Percentiles rank a stretch among this genome's conserved stretches.
These are phyloP conservation scores for Fraxinus platypoda DNA, from an alignment of 305 asterid species.

Conservation along the genomic window DNA sequence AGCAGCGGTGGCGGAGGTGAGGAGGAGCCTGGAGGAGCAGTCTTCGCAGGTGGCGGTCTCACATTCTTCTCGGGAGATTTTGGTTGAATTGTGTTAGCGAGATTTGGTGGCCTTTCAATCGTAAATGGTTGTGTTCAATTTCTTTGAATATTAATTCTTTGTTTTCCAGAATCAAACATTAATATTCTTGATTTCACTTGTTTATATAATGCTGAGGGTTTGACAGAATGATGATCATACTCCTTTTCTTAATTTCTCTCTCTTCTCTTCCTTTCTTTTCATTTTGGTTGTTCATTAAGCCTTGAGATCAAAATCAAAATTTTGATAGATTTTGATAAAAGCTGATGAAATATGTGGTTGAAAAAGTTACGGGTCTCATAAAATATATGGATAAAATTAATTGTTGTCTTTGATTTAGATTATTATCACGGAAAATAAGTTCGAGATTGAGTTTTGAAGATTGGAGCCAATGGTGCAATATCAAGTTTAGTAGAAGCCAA, in stretches of 20 bases:
- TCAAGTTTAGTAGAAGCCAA: no score
- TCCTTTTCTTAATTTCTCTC: neutral
- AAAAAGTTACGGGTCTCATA: no score
- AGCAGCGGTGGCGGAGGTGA: slow-evolving; percentile 4
- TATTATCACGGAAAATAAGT: no score
- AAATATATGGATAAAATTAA: no score
- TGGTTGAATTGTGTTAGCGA: neutral
- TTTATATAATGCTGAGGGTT: no score
- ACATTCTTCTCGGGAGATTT: neutral
- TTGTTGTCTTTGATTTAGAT: no score
- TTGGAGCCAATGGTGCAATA: no score
- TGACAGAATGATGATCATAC: no score
- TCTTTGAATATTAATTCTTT: neutral
- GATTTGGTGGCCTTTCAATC: neutral
- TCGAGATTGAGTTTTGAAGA: no score
- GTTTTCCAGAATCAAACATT: neutral
- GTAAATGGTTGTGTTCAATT: neutral
- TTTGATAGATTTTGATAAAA: no score
- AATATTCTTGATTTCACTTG: neutral
- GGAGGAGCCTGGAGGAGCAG: slow-evolving; percentile 2
- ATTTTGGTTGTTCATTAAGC: neutral
- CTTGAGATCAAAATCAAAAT: no score
- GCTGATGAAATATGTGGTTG: no score
- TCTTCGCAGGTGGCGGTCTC: neutral
- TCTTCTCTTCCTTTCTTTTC: neutral